These are phyloP conservation scores for Trichoderma brevicompactum DNA, from an alignment of 2,329 filamentous ascomycete genomes.

Conservation along the genomic window DNA sequence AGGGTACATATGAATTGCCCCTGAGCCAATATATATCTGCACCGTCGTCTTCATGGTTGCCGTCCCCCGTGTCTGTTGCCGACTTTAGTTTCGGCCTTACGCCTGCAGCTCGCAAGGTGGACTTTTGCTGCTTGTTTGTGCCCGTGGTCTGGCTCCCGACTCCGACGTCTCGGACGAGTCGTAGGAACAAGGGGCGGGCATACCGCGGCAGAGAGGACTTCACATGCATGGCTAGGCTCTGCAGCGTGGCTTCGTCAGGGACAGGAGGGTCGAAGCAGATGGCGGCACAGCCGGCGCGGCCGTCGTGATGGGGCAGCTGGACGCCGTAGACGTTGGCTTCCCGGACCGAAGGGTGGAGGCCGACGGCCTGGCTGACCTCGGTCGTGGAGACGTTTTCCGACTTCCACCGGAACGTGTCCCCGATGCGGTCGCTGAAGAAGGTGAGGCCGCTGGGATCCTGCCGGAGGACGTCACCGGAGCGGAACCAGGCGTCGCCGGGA, in stretches of 20 bases:
- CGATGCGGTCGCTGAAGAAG: constrained; percentile 81
- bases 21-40: constrained; percentile 66
- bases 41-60: not conserved
- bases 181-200: constrained; percentile 77
- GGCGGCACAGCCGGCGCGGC: constrained; percentile 80
- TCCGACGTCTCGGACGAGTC: constrained; percentile 61
- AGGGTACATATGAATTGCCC: constrained; percentile 68
- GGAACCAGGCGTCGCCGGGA: constrained; percentile 81
- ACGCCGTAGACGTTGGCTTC: constrained; percentile 91
- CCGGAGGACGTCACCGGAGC: constrained; percentile 81
- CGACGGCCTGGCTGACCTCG: constrained; percentile 78
- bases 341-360: constrained; percentile 65
- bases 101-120: constrained; percentile 70
- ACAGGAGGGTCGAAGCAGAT: constrained; percentile 58
- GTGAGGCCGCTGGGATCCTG: constrained; percentile 71
- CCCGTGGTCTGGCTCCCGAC: constrained; percentile 70
- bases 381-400: constrained; percentile 81
- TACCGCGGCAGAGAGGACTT: constrained; percentile 67
- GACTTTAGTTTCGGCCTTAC: constrained; percentile 61
- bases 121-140: constrained; percentile 89
- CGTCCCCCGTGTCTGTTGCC: not conserved
- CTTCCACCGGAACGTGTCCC: constrained; percentile 81
- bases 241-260: constrained; percentile 52
- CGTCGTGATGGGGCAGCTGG: constrained; percentile 77
- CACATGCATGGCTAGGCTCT: constrained; percentile 65